phyloP scores from a whole-genome alignment of 163 green algal genomes.

The Smithsoniella earleae region DNA sequence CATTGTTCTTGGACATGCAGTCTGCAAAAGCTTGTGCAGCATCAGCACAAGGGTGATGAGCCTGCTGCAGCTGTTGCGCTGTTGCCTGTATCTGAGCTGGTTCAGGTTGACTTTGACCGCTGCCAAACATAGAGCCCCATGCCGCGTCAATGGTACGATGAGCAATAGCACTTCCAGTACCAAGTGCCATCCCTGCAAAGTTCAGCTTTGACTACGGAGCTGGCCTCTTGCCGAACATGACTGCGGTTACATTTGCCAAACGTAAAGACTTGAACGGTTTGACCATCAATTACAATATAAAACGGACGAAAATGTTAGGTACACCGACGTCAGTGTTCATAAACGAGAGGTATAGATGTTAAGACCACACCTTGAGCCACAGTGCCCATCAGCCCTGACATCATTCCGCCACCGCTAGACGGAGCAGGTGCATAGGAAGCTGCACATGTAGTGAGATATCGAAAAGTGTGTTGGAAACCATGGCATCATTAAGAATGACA shows the following conservation, averaged over 20 bases:
- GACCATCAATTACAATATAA: too few species aligned
- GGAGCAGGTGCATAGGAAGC: constrained; percentile 38
- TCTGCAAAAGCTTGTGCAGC: constrained; percentile 88
- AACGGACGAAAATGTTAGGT: too few species aligned
- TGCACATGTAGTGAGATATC: neutral
- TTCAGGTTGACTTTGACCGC: constrained; percentile 31
- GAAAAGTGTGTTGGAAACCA: too few species aligned
- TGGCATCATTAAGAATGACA: too few species aligned
- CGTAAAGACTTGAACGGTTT: too few species aligned
- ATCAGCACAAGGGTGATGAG: constrained; percentile 61
- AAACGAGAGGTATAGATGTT: constrained; percentile 6
- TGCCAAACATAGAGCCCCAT: constrained; percentile 32
- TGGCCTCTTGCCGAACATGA: too few species aligned
- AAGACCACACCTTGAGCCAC: constrained; percentile 43
- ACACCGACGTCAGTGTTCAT: neutral
- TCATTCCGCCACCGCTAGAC: constrained; percentile 47
- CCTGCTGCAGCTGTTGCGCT: constrained; percentile 33
- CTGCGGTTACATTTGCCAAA: too few species aligned
- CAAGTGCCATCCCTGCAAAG: constrained; percentile 76
- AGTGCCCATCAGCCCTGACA: constrained; percentile 53
- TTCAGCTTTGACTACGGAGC: too few species aligned
- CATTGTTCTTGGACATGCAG: constrained; percentile 74
- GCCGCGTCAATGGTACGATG: constrained; percentile 80
- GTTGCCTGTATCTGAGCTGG: constrained; percentile 34
- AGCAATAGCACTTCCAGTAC: constrained; percentile 80